These are phyloP conservation scores for Clavariopsis aquatica DNA, from an alignment of 495 filamentous ascomycete genomes.

Conservation along the genomic window DNA sequence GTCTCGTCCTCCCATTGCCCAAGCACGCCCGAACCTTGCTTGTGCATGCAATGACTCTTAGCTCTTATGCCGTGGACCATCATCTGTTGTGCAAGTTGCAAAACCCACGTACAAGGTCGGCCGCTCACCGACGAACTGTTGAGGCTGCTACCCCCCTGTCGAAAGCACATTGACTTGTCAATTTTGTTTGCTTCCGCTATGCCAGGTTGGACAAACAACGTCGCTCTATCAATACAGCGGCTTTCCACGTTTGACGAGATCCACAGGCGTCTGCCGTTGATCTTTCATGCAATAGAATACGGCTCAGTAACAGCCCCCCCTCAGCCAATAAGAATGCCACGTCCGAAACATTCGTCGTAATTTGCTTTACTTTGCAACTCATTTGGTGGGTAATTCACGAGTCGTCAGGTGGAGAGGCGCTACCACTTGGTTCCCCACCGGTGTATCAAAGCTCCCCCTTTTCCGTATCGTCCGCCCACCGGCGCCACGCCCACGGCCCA, in stretches of 20 bases:
- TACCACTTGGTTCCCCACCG: too few relatives aligned
- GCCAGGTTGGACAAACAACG: slow-evolving; percentile 20
- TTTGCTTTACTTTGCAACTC: too few relatives aligned
- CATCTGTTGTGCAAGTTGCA: background rate
- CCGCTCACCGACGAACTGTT: slow-evolving; percentile 14
- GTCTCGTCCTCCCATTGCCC: background rate
- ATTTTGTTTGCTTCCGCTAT: slow-evolving; percentile 34
- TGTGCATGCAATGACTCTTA: background rate
- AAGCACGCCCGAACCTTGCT: background rate
- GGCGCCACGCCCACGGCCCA: slow-evolving; percentile 30
- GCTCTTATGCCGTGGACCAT: background rate
- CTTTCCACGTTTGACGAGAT: background rate
- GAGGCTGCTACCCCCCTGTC: slow-evolving; percentile 20
- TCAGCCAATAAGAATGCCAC: too few relatives aligned
- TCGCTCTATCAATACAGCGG: slow-evolving; percentile 26
- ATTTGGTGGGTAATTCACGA: too few relatives aligned
- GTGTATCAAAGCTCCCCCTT: slow-evolving; percentile 26
- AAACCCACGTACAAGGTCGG: background rate
- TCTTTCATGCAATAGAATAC: too few relatives aligned
- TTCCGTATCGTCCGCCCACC: slow-evolving; percentile 31
- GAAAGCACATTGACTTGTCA: slow-evolving; percentile 27
- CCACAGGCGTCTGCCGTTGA: too few relatives aligned
- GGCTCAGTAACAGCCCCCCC: too few relatives aligned
- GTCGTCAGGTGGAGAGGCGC: too few relatives aligned
- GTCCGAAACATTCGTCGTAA: too few relatives aligned